Conservation (phyloP, 192 early-diverging fungal genomes). For the Entomortierella chlamydospora region DNA sequence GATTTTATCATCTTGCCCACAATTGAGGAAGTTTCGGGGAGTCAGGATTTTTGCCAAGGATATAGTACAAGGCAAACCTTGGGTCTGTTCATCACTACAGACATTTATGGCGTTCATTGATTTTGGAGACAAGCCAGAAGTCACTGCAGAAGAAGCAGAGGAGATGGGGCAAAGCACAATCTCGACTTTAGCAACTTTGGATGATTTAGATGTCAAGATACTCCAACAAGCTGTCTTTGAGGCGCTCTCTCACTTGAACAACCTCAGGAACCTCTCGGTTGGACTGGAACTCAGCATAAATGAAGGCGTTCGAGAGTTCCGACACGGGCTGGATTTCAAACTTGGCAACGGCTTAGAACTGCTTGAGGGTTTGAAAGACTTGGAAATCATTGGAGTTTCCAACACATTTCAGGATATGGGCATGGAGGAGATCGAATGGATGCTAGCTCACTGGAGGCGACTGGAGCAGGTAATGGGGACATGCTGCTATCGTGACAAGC, state of each 20-base stretch:
- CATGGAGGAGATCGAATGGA: not conserved
- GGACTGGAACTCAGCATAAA: not conserved
- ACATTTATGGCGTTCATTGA: not conserved
- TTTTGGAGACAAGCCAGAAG: not conserved
- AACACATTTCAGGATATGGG: not conserved
- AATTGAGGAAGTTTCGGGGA: not conserved
- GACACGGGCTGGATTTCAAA: not conserved
- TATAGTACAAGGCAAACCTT: not conserved
- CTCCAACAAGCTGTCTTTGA: not conserved
- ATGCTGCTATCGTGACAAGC: too few relatives aligned
- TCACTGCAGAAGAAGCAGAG: not conserved
- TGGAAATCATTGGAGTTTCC: not conserved
- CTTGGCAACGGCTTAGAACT: not conserved
- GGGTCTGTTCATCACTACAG: not conserved
- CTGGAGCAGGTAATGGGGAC: not conserved
- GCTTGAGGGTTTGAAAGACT: not conserved
- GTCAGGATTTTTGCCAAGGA: not conserved
- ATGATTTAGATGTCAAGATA: not conserved
- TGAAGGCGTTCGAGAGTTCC: not conserved
- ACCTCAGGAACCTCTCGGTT: not conserved
- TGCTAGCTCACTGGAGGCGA: not conserved
- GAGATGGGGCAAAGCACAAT: not conserved
- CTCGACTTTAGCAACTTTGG: too few relatives aligned
- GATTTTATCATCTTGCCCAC: not conserved
- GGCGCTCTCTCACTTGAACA: not conserved